phyloP scores from a whole-genome alignment of 176 grass and related monocot species.

The Triticum dicoccoides region DNA sequence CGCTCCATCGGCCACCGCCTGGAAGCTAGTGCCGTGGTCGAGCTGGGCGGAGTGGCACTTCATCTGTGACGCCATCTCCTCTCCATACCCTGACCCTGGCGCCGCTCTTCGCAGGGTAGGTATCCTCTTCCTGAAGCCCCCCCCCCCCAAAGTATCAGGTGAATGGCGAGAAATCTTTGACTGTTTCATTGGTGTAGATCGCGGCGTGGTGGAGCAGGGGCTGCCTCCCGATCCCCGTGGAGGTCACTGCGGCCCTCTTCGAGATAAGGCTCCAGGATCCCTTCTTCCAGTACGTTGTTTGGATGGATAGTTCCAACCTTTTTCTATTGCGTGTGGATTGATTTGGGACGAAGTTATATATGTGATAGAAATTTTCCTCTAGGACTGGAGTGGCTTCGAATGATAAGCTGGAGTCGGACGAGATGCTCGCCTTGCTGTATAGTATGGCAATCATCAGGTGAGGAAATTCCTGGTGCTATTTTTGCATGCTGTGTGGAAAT shows the following conservation, averaged over 20 bases:
- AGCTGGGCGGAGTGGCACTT: too few species aligned
- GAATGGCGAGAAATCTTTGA: too few species aligned
- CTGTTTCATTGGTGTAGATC: too few species aligned
- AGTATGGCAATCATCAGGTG: slow-evolving; percentile 86
- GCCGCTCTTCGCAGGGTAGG: too few species aligned
- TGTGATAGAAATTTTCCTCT: slow-evolving; percentile 8
- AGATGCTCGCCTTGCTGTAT: slow-evolving; percentile 86
- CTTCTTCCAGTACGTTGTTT: slow-evolving; percentile 55
- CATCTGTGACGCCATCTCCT: too few species aligned
- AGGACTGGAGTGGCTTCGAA: slow-evolving; percentile 44
- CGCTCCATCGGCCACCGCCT: not conserved
- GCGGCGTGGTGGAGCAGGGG: too few species aligned
- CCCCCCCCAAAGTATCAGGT: too few species aligned
- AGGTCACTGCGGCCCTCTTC: slow-evolving; percentile 72
- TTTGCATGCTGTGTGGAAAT: not conserved
- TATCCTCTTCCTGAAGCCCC: too few species aligned
- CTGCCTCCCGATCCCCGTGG: slow-evolving; percentile 61
- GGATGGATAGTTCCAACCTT: not conserved
- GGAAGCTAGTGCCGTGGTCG: too few species aligned
- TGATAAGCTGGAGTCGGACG: slow-evolving; percentile 50
- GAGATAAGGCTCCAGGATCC: slow-evolving; percentile 84
- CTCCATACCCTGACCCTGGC: too few species aligned
- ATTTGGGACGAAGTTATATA: slow-evolving; percentile 1
- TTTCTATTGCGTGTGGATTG: not conserved
- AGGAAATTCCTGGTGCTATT: not conserved